Base-by-base conservation (phyloP, 768 basidiomycete species). In the Pisolithus marmoratus region DNA sequence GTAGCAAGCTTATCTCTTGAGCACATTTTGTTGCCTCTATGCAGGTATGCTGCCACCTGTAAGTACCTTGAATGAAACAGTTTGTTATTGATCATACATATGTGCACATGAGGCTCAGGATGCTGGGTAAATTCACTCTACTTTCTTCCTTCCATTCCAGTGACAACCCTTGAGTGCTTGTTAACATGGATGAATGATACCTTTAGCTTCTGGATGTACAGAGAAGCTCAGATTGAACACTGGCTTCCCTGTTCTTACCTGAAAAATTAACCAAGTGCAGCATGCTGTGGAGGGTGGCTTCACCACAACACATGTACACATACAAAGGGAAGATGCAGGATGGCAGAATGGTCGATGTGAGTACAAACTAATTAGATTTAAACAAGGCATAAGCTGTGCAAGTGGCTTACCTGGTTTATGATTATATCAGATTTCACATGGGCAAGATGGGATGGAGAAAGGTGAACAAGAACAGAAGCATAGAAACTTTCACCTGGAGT, bases 41-140 rank as follows among this genome's bases (percentile, higher is more conserved):
- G 12, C 58, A 83, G 83, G 8, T 98, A 93, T 63, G 80, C 84
- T 22, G 95, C 95, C 4, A 91, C 91, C 5, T 94, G 92, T 66
- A 80, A 87, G 55, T 99, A 97, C 77, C 77, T 99, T 17, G 92
- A 95, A 63, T 79, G 91, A 42, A 99, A 97, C 62, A 82, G 81
- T 45, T 72, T 99, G 9, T 72, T 99, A n/a, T 90, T 90, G 7
- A 81, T 97, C 60, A 94, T 99, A 55, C 85, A n/a, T n/a, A n/a
- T n/a, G 95, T 26, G 95, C 91, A 12, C 95, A 98, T 57, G 95
- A 98, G 71, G 95, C 93, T 2, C 95, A 98, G 68, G 94, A 97
- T 70, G 87, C 90, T 4, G 94, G 94, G 86, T 94, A 63, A 49
- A 81, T 62, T 17, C 12, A 34, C 5, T 34, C 2, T 15, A 5